Base-by-base conservation (phyloP, 2,329 filamentous ascomycete genomes). In the Alternaria sp. region DNA sequence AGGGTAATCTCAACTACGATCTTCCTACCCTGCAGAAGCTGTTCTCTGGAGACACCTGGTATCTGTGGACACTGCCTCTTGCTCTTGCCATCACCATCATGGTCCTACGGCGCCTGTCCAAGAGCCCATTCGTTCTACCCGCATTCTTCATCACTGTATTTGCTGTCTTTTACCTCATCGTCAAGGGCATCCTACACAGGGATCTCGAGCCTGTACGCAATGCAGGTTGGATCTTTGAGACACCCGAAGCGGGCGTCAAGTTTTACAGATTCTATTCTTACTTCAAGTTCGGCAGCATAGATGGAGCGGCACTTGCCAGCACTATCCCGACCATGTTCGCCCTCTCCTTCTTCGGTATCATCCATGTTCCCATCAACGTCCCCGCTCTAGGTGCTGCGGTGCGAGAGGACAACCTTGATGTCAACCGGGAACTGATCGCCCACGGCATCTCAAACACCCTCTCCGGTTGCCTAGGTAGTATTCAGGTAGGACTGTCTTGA, bases 181-280 rank as follows among this genome's bases (percentile, higher is more conserved):
- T 95, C 14, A 83, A 89, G 26, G 86, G 86, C 2, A 82, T 94
- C 7, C 87, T 93, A 47, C 83, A 85, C 18, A 81, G 96, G 51
- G 83, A 91, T 41, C 84, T 93, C 61, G 84, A 87, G 38, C 83
- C 83, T 12, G 81, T 98, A 44, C 89, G 93, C 54, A 79, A 86
- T 9, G 82, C 85, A 49, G 95, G 95, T 18, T 99, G 95, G 95
- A 91, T 98, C 11, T 99, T 99, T 71, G 87, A 92, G 69, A 91
- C 91, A 0, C 94, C 95, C 1, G 90, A 91, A 46, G 89, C 90
- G 9, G 91, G 88, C 12, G 92, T 96, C 70, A 93, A 95, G 0
- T 99, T 96, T 88, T 99, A 95, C 87, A 93, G 95, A 75, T 99
- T 99, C 73, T 99, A 97, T 80, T 96, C 93, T 0, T 86, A 98